phyloP scores from a whole-genome alignment of 768 basidiomycete species.

The Sutorius australiensis region DNA sequence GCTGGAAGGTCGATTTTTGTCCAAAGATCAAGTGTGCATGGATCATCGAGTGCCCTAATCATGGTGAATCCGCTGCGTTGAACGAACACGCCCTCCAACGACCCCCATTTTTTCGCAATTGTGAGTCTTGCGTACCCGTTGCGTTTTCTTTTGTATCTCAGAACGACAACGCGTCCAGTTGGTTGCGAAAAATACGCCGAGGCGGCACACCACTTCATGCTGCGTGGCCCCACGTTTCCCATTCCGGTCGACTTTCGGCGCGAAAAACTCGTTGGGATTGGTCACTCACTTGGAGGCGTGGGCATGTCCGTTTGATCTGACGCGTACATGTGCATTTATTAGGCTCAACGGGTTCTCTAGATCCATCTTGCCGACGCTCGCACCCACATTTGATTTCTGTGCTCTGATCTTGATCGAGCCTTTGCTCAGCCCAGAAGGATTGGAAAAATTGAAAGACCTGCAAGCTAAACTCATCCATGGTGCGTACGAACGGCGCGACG shows the following conservation, averaged over 20 bases:
- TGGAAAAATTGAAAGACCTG: constrained; percentile 39
- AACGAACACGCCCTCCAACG: constrained; percentile 47
- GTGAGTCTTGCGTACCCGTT: constrained; percentile 30
- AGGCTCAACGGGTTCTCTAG: constrained; percentile 28
- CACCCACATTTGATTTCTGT: constrained; percentile 43
- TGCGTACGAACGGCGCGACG: constrained; percentile 48
- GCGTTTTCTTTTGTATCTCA: neutral
- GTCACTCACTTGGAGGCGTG: constrained; percentile 67
- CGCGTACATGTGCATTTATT: neutral
- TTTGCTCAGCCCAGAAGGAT: constrained; percentile 51
- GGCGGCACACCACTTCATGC: constrained; percentile 55
- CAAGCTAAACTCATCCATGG: constrained; percentile 40
- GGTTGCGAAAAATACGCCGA: constrained; percentile 62
- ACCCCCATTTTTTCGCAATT: constrained; percentile 43
- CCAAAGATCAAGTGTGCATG: constrained; percentile 43
- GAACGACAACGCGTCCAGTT: constrained; percentile 36
- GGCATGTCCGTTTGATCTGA: constrained; percentile 43
- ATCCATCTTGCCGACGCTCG: constrained; percentile 48
- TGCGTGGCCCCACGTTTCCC: constrained; percentile 36
- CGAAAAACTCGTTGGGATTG: constrained; percentile 57
- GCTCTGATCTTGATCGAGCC: constrained; percentile 63
- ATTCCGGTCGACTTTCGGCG: constrained; percentile 44
- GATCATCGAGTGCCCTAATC: constrained; percentile 71
- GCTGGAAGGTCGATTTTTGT: neutral
- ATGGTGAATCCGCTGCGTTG: constrained; percentile 55